Evolutionary conservation across 148 eudicot species (phyloP).

Genomic region (Cornus florida): DNA sequence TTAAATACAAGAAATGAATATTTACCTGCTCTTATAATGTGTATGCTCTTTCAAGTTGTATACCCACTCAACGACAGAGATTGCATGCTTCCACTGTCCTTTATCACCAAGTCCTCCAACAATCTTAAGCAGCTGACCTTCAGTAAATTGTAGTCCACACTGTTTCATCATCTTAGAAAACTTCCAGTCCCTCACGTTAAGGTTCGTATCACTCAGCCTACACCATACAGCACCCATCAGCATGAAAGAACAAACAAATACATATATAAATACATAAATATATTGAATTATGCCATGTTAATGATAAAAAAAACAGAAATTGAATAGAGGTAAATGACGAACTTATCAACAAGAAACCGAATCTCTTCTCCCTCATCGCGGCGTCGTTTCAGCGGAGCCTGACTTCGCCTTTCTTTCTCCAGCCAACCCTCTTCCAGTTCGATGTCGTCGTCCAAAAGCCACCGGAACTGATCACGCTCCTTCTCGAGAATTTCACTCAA

Average conservation of each 20-base stretch:
- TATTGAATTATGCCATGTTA: too few species aligned
- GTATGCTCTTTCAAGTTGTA: constrained; percentile 61
- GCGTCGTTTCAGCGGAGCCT: constrained; percentile 27
- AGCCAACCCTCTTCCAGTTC: constrained; percentile 51
- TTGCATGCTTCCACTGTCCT: constrained; percentile 81
- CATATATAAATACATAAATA: neutral
- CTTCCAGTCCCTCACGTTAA: constrained; percentile 78
- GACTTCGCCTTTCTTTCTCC: constrained; percentile 22
- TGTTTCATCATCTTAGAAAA: constrained; percentile 79
- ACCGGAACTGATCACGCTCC: constrained; percentile 52
- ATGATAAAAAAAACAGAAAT: neutral
- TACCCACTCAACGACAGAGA: constrained; percentile 87
- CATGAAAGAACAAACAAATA: neutral
- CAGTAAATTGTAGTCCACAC: constrained; percentile 66
- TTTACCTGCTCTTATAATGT: constrained; percentile 77
- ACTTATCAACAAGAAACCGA: constrained; percentile 70
- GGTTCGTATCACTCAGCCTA: constrained; percentile 66
- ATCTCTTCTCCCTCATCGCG: constrained; percentile 56
- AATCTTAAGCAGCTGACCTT: constrained; percentile 78
- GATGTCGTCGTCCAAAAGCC: constrained; percentile 75
- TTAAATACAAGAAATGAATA: neutral
- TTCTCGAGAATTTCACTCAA: constrained; percentile 64
- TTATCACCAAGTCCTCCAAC: constrained; percentile 67
- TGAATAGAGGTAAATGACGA: constrained; percentile 9
- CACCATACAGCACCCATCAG: neutral